Conservation (phyloP, 2,329 filamentous ascomycete genomes). For the Botrytis porri region DNA sequence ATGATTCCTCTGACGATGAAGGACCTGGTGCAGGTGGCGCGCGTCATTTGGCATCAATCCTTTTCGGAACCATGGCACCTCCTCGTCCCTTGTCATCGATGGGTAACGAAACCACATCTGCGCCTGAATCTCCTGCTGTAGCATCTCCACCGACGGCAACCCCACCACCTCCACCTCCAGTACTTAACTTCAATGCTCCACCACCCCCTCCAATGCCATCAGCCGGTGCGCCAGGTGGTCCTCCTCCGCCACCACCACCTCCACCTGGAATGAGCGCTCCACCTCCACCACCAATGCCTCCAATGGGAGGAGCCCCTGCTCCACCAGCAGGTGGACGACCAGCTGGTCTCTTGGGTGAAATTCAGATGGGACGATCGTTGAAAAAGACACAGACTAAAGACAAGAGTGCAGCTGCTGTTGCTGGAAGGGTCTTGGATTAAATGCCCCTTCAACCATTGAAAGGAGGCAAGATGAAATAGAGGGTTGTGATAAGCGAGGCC, state of each 20-base stretch:
- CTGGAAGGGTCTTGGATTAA: slow-evolving; percentile 65
- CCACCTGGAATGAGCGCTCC: slow-evolving; percentile 35
- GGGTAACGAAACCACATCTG: slow-evolving; percentile 59
- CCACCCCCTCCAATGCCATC: slow-evolving; percentile 47
- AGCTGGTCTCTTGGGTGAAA: slow-evolving; percentile 72
- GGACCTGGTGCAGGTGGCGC: slow-evolving; percentile 77
- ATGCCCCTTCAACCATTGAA: background rate
- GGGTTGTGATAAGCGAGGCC: background rate
- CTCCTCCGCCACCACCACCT: slow-evolving; percentile 39
- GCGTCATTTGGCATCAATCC: slow-evolving; percentile 86
- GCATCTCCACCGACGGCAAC: slow-evolving; percentile 44
- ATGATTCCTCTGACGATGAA: slow-evolving; percentile 73
- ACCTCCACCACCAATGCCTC: slow-evolving; percentile 45
- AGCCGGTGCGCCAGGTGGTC: slow-evolving; percentile 43
- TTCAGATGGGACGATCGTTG: slow-evolving; percentile 73
- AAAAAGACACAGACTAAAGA: slow-evolving; percentile 91
- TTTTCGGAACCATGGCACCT: slow-evolving; percentile 96
- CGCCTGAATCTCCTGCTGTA: slow-evolving; percentile 42
- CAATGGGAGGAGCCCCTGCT: slow-evolving; percentile 28
- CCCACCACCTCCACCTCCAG: slow-evolving; percentile 47
- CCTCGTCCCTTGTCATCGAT: slow-evolving; percentile 83
- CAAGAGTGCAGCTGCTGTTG: slow-evolving; percentile 67
- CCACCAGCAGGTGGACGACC: slow-evolving; percentile 45
- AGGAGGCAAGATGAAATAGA: background rate
- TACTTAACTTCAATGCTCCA: slow-evolving; percentile 46